These are phyloP conservation scores for Podospora conica DNA, from an alignment of 495 filamentous ascomycete genomes.

Conservation along the genomic window DNA sequence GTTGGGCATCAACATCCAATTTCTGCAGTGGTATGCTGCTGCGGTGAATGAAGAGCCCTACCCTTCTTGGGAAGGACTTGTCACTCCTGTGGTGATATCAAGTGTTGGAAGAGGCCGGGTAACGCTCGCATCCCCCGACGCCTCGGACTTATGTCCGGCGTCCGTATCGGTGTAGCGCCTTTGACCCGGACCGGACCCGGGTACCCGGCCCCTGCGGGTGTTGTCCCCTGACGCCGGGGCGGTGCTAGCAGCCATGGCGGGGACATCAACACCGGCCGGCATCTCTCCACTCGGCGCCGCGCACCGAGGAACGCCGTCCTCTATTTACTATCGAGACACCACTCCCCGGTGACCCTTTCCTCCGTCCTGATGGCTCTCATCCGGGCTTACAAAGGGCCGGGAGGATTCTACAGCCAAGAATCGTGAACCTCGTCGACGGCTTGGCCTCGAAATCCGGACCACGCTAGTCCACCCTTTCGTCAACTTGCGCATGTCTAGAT, in stretches of 20 bases:
- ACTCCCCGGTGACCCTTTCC: background rate
- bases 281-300: background rate
- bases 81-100: background rate
- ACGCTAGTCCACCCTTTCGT: background rate
- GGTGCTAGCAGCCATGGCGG: background rate
- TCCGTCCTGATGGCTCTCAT: background rate
- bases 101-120: background rate
- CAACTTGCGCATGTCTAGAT: background rate
- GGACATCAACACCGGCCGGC: background rate
- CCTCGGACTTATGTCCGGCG: background rate
- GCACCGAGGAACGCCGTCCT: too few relatives aligned
- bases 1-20: background rate
- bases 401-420: background rate
- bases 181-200: background rate
- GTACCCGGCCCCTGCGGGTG: background rate
- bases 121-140: too few relatives aligned
- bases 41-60: background rate
- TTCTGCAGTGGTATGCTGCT: background rate
- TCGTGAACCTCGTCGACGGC: background rate
- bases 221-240: background rate
- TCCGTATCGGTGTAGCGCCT: background rate
- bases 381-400: background rate
- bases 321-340: background rate
- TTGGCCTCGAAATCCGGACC: background rate
- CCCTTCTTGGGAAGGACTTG: too few relatives aligned